These are phyloP conservation scores for Jaapia argillacea DNA, from an alignment of 768 basidiomycete species.

Conservation along the genomic window DNA sequence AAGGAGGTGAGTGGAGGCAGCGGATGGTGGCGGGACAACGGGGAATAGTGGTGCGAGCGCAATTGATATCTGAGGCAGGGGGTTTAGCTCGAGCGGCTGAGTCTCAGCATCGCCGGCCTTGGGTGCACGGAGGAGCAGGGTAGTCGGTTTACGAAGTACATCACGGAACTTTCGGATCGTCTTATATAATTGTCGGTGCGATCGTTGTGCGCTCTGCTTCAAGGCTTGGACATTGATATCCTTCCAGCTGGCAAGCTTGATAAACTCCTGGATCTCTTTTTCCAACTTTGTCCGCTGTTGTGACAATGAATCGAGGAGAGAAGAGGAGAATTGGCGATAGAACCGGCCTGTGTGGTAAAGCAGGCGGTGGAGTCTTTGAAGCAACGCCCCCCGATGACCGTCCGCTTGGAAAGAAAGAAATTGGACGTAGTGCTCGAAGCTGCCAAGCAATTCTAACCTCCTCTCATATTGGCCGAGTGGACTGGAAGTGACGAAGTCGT, in stretches of 20 bases:
- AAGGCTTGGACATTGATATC: constrained; percentile 93
- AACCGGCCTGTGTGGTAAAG: constrained; percentile 51
- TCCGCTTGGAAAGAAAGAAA: constrained; percentile 24
- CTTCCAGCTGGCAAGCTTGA: constrained; percentile 97
- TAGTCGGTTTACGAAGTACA: constrained; percentile 64
- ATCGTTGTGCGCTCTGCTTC: constrained; percentile 81
- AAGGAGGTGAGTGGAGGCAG: constrained; percentile 27
- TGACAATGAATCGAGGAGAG: constrained; percentile 37
- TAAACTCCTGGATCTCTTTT: constrained; percentile 72
- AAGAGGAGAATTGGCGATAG: constrained; percentile 49
- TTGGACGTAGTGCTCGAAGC: constrained; percentile 46
- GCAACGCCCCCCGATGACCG: constrained; percentile 16
- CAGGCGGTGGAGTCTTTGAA: constrained; percentile 46
- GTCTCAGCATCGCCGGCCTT: not conserved
- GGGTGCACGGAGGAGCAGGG: constrained; percentile 20
- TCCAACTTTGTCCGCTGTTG: constrained; percentile 56
- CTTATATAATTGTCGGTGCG: constrained; percentile 88
- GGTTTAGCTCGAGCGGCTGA: not conserved
- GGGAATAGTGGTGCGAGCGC: not conserved
- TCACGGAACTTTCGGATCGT: constrained; percentile 89
- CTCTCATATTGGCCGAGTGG: constrained; percentile 78
- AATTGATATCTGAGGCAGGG: not conserved
- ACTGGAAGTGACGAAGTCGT: constrained; percentile 64
- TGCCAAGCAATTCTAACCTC: constrained; percentile 56
- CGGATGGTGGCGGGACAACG: too few species aligned